Conservation (phyloP, 441 rosid species). For the Populus tomentosa region DNA sequence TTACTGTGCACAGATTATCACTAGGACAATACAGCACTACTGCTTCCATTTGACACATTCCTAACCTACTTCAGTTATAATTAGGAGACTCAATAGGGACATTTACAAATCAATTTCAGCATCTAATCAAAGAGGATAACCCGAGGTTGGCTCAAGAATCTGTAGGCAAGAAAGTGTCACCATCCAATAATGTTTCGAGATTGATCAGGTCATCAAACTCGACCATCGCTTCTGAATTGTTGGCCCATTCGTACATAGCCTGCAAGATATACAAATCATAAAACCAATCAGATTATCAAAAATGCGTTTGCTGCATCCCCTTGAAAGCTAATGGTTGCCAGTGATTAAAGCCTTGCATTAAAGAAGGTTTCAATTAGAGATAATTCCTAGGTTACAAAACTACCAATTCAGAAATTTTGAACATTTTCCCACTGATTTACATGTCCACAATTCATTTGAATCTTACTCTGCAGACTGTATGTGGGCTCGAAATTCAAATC, state of each 20-base stretch:
- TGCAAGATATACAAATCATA: slow-evolving; percentile 19
- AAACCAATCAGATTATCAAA: neutral
- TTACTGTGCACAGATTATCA: neutral
- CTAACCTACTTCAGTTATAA: neutral
- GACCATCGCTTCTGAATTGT: slow-evolving; percentile 27
- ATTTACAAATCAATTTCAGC: slow-evolving; percentile 16
- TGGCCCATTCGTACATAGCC: slow-evolving; percentile 25
- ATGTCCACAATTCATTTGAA: neutral
- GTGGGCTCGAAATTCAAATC: neutral
- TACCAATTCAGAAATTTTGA: neutral
- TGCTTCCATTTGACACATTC: neutral
- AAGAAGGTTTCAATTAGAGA: neutral
- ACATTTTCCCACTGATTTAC: neutral
- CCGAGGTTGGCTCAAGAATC: slow-evolving; percentile 26
- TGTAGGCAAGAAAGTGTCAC: slow-evolving; percentile 39
- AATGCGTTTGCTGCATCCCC: neutral
- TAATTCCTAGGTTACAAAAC: neutral
- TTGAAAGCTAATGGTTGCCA: neutral
- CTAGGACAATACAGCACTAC: neutral
- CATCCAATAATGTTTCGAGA: slow-evolving; percentile 53
- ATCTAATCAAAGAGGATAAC: neutral
- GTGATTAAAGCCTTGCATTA: neutral
- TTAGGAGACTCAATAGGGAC: neutral
- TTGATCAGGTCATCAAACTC: slow-evolving; percentile 54
- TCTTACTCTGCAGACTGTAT: neutral